phyloP scores from a whole-genome alignment of 1,284 basidiomycete species.

The Rhodotorula sp. region DNA sequence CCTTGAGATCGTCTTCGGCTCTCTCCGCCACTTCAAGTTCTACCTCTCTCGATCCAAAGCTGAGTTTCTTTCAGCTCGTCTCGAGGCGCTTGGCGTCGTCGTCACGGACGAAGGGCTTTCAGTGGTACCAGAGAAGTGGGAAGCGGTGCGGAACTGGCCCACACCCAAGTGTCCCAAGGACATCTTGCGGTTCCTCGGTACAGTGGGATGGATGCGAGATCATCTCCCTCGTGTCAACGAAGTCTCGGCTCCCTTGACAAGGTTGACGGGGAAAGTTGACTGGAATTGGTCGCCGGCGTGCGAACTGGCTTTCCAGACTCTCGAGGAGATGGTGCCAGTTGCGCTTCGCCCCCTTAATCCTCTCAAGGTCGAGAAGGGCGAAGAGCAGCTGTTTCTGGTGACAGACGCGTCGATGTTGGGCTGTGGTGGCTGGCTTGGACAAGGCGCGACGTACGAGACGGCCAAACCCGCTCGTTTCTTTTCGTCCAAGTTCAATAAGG shows the following conservation, averaged over 20 bases:
- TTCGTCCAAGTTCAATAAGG: conserved; percentile 33
- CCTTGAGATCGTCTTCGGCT: conserved; percentile 43
- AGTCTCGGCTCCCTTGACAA: neutral
- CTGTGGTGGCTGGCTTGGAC: conserved; percentile 51
- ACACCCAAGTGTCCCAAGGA: conserved; percentile 49
- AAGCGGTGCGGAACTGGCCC: conserved; percentile 38
- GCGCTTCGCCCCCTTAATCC: conserved; percentile 51
- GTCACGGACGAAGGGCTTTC: conserved; percentile 47
- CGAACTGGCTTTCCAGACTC: conserved; percentile 49
- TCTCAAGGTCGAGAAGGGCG: neutral
- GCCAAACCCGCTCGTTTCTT: conserved; percentile 30
- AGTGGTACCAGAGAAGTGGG: conserved; percentile 46
- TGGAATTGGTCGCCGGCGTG: conserved; percentile 9
- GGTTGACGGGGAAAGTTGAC: conserved; percentile 12
- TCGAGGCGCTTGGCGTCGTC: conserved; percentile 48
- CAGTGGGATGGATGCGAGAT: conserved; percentile 52
- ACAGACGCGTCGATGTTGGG: conserved; percentile 53
- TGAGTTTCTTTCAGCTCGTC: conserved; percentile 38
- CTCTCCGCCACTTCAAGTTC: too few relatives aligned
- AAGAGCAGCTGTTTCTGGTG: conserved; percentile 53
- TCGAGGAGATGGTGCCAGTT: conserved; percentile 46
- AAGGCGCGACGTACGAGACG: conserved; percentile 17
- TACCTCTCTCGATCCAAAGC: conserved; percentile 43
- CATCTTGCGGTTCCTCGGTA: conserved; percentile 53
- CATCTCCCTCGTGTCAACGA: conserved; percentile 52